Evolutionary conservation across 164 flowering plant species (phyloP), one percentile per base, ranked within the genome.

Genomic region (Umbilicus rupestris): DNA sequence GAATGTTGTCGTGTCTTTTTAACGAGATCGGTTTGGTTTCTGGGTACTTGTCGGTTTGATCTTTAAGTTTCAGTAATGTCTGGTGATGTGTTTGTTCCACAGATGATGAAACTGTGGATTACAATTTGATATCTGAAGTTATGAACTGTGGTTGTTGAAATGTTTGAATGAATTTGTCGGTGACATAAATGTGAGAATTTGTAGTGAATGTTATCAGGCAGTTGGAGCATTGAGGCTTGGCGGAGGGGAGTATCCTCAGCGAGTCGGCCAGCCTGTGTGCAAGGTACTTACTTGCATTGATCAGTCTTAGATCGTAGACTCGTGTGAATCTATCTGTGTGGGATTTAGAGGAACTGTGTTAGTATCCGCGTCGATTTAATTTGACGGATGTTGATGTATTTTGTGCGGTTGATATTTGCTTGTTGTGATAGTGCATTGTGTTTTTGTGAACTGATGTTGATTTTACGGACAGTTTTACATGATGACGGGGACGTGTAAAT

Each of bases 401-500:
- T 50, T 50, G 28, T 50, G 57, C 3, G 24, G 19, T 52, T 2
- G 60, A 55, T 55, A 19, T 55, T 55, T 28, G 2, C 17, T 33
- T 19, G 0, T 20, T 15, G 39, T 41, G 42, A 63, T 17, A 39
- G 14, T 33, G 45, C 45, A 41, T 41, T 22, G 45, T n/a, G 45
- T 39, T 35, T 35, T 24, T 4, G 65, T 37, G 42, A 35, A 41
- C 26, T 63, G 30, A 63, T 62, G 41, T 62, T 62, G 20, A 20
- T 26, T 62, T 19, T 63, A 49, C 73, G 44, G 79, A 80, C 87
- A 95, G 99, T 88, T 83, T 71, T 95, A 71, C 73, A 72, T 92
- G 90, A 80, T 86, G 80, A 90, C 94, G 24, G 97, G 99, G 42
- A 78, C 80, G 52, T 95, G 99, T 74, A 95, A 86, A 79, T 95